phyloP scores from a whole-genome alignment of 257 asterid species.

The Nicotiana benthamiana region DNA sequence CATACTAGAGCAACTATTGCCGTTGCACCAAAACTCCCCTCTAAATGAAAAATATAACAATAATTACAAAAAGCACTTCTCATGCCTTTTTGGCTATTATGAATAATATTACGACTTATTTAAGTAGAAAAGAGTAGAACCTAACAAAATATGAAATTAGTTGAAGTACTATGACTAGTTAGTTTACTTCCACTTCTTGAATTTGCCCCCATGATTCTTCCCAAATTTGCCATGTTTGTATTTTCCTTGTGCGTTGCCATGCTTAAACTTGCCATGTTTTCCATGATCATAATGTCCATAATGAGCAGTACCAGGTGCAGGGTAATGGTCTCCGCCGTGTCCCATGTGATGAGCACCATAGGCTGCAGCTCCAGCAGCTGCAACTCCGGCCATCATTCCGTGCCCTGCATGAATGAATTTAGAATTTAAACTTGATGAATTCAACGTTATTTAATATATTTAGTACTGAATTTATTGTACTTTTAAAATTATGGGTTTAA shows the following conservation, averaged over 20 bases:
- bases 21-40: not conserved
- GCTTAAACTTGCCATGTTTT: constrained; percentile 44
- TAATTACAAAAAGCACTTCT: not conserved
- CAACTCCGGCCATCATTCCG: constrained; percentile 60
- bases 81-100: not conserved
- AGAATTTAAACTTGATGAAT: not conserved
- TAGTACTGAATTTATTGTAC: no score
- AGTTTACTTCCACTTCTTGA: constrained; percentile 85
- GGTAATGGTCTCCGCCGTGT: constrained; percentile 27
- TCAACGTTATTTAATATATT: no score
- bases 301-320: constrained; percentile 19
- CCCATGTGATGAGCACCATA: constrained; percentile 53
- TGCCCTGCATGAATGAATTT: constrained; percentile 19
- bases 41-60: not conserved
- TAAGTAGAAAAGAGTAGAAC: not conserved
- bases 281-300: constrained; percentile 31
- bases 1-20: not conserved
- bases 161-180: not conserved
- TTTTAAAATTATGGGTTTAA: no score
- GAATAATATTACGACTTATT: not conserved
- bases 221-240: constrained; percentile 45
- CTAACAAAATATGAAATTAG: not conserved
- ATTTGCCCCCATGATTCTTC: constrained; percentile 43
- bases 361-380: constrained; percentile 72
- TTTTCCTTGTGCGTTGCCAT: constrained; percentile 28